Evolutionary conservation across 371 early-diverging fungal species (phyloP).

Genomic region (Mucor sp.): DNA sequence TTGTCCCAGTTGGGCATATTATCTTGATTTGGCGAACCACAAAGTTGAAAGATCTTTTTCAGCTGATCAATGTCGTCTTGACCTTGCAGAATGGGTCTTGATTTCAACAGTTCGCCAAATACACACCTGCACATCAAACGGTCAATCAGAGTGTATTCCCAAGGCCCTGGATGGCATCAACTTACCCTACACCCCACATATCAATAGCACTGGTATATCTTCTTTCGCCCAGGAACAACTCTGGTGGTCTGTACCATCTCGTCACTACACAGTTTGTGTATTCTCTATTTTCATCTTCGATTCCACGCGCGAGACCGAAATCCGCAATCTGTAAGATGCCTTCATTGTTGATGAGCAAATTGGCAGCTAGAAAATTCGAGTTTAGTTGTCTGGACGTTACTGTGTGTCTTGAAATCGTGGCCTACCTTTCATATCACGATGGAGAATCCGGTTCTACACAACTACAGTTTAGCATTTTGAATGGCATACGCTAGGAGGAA

Average conservation of each 20-base stretch:
- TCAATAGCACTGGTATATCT: slow-evolving; percentile 92
- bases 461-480: background rate
- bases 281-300: slow-evolving; percentile 61
- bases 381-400: background rate
- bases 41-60: slow-evolving; percentile 76
- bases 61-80: slow-evolving; percentile 81
- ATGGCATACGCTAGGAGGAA: background rate
- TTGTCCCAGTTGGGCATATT: slow-evolving; percentile 72
- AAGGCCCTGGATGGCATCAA: slow-evolving; percentile 31
- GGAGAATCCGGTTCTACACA: slow-evolving; percentile 73
- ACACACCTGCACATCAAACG: slow-evolving; percentile 53
- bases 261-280: slow-evolving; percentile 96
- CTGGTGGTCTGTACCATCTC: slow-evolving; percentile 98
- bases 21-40: slow-evolving; percentile 79
- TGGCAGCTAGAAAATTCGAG: slow-evolving; percentile 63
- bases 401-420: background rate
- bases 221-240: slow-evolving; percentile 88
- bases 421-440: slow-evolving; percentile 88
- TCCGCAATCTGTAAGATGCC: slow-evolving; percentile 98
- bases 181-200: slow-evolving; percentile 94
- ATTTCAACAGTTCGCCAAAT: slow-evolving; percentile 81
- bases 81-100: slow-evolving; percentile 82
- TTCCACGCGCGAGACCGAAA: slow-evolving; percentile 92
- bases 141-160: slow-evolving; percentile 5
- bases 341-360: slow-evolving; percentile 83